These are phyloP conservation scores for Phytophthora agathidicida DNA, from an alignment of 352 stramenopile species.

Conservation along the genomic window DNA sequence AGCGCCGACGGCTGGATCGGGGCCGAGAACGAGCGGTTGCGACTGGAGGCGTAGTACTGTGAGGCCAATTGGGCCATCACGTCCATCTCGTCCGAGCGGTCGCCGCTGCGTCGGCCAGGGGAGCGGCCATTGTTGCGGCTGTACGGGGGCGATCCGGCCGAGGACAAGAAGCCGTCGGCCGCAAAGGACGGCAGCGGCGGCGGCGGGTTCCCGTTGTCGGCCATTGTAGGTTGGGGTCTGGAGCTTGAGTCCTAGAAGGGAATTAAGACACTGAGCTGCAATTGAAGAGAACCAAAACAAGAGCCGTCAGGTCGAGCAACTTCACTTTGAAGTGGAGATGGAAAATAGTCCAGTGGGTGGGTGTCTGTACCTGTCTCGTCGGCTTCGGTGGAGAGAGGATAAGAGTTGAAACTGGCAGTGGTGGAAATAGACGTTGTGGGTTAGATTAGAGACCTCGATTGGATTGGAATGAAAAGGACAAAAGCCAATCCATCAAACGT, in stretches of 20 bases:
- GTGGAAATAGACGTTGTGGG: constrained; percentile 10
- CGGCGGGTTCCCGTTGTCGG: constrained; percentile 18
- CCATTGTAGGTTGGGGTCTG: constrained; percentile 11
- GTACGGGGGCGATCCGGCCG: constrained; percentile 30
- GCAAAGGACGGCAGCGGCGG: constrained; percentile 38
- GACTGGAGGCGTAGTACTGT: constrained; percentile 77
- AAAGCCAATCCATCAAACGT: no score
- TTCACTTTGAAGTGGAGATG: neutral
- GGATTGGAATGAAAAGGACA: no score
- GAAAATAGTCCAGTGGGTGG: neutral
- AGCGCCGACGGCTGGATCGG: constrained; percentile 69
- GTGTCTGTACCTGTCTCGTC: constrained; percentile 34
- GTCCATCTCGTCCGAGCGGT: constrained; percentile 57
- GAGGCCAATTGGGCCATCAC: constrained; percentile 85
- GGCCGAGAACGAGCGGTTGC: constrained; percentile 75
- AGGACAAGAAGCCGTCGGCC: constrained; percentile 34
- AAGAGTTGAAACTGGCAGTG: no score
- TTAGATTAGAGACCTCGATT: no score
- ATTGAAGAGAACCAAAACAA: neutral
- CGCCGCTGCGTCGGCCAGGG: constrained; percentile 5
- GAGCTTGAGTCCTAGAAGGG: constrained; percentile 14
- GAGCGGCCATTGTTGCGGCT: constrained; percentile 26
- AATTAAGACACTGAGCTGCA: constrained; percentile 28
- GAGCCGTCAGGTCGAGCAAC: constrained; percentile 16
- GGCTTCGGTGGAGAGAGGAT: constrained; percentile 8